Conservation (phyloP, 306 rosid genomes). For the Castanea sativa region DNA sequence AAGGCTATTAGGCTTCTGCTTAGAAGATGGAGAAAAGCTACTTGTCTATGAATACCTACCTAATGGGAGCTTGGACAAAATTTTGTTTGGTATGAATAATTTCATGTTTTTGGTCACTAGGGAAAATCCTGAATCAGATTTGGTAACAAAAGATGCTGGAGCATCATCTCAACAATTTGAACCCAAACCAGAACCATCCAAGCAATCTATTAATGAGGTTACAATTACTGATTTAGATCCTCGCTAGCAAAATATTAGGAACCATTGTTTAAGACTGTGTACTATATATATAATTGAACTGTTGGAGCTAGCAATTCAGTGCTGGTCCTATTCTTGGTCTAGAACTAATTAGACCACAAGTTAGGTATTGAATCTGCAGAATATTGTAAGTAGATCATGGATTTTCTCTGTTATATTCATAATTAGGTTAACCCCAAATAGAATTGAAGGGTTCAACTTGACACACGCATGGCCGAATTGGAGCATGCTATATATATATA, state of each 20-base stretch:
- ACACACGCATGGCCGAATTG: no score
- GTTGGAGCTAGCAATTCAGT: not conserved
- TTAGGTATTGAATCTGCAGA: no score
- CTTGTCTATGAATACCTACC: constrained; percentile 34
- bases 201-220: constrained; percentile 9
- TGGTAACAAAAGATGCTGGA: not conserved
- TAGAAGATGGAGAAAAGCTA: constrained; percentile 33
- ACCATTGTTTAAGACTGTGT: no score
- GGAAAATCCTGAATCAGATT: constrained; percentile 3
- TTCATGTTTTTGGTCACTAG: not conserved
- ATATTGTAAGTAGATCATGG: no score
- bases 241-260: not conserved
- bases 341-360: no score
- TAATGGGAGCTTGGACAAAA: constrained; percentile 30
- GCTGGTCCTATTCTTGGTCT: no score
- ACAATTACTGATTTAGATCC: constrained; percentile 30
- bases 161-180: constrained; percentile 4
- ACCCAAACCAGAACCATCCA: not conserved
- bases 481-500: no score
- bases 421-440: no score
- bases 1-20: constrained; percentile 28
- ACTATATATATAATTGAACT: no score
- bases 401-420: no score
- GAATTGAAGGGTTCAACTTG: no score
- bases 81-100: constrained; percentile 21